Percentiles rank a stretch among this genome's conserved stretches.
Evolutionary conservation across 2,329 filamentous ascomycete species (phyloP).

Genomic region (Alternaria consortialis): DNA sequence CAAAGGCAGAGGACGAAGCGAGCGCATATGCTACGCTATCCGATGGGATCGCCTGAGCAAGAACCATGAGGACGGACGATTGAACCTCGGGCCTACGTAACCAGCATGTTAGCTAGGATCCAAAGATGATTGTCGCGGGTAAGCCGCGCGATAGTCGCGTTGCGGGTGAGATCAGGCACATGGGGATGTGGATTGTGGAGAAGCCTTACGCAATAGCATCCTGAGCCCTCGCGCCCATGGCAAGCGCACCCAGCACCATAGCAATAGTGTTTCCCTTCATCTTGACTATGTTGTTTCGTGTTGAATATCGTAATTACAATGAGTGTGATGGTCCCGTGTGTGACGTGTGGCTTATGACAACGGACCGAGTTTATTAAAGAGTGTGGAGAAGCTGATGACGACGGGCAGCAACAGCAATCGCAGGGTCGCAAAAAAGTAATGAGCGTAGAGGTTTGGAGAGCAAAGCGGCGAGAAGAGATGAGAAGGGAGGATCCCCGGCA

Average conservation of each 20-base stretch:
- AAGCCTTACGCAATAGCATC: slow-evolving; percentile 34
- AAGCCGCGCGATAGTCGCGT: slow-evolving; percentile 7
- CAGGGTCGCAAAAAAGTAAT: slow-evolving; percentile 19
- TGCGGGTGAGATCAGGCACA: neutral
- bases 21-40: slow-evolving; percentile 52
- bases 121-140: neutral
- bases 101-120: slow-evolving; percentile 18
- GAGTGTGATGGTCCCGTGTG: slow-evolving; percentile 15
- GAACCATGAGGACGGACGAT: slow-evolving; percentile 53
- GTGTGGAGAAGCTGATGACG: slow-evolving; percentile 29
- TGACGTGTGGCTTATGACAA: slow-evolving; percentile 2
- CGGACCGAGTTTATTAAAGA: slow-evolving; percentile 23
- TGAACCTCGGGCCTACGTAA: slow-evolving; percentile 34
- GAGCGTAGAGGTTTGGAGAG: slow-evolving; percentile 31
- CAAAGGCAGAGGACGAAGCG: slow-evolving; percentile 54
- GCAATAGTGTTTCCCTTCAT: slow-evolving; percentile 46
- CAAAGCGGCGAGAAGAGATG: slow-evolving; percentile 24
- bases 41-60: slow-evolving; percentile 57
- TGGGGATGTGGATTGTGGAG: neutral
- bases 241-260: slow-evolving; percentile 40
- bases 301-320: slow-evolving; percentile 9
- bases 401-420: slow-evolving; percentile 8
- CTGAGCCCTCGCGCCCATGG: slow-evolving; percentile 38
- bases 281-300: slow-evolving; percentile 11
- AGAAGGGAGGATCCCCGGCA: slow-evolving; percentile 27